phyloP scores from a whole-genome alignment of 495 filamentous ascomycete genomes.

The Hypoxylon rickii region DNA sequence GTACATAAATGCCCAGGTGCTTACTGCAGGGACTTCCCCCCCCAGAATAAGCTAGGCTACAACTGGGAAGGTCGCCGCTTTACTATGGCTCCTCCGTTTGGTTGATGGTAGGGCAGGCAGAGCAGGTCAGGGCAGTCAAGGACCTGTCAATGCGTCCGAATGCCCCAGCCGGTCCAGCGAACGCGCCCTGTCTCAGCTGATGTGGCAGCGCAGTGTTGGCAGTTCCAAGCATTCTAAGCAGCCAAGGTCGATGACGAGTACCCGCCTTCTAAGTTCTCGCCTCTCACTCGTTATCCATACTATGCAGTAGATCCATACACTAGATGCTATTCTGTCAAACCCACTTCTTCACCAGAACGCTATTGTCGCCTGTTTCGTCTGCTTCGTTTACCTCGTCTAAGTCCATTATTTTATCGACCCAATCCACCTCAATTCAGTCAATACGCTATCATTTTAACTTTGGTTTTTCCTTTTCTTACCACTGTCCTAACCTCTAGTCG shows the following conservation, averaged over 20 bases:
- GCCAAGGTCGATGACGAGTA: slow-evolving; percentile 25
- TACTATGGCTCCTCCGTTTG: slow-evolving; percentile 2
- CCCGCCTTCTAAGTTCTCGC: too few relatives aligned
- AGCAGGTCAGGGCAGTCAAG: slow-evolving; percentile 21
- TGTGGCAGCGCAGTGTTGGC: slow-evolving; percentile 9
- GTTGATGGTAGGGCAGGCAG: slow-evolving; percentile 12
- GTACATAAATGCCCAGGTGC: too few relatives aligned
- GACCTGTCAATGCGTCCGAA: neutral
- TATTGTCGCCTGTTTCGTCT: too few relatives aligned
- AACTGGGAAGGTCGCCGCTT: slow-evolving; percentile 12
- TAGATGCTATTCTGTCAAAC: too few relatives aligned
- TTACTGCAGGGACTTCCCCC: slow-evolving; percentile 20
- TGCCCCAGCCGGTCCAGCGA: neutral
- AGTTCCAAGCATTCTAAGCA: neutral
- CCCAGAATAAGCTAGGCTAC: slow-evolving; percentile 10
- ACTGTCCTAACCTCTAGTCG: too few relatives aligned
- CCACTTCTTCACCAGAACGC: too few relatives aligned
- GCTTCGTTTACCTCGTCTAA: too few relatives aligned
- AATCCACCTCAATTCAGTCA: neutral
- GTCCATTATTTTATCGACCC: neutral
- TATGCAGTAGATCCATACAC: too few relatives aligned
- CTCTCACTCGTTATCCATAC: too few relatives aligned
- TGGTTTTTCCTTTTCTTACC: neutral
- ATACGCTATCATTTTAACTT: neutral
- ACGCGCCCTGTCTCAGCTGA: slow-evolving; percentile 21